phyloP scores from a whole-genome alignment of 805 yeast species.

The Hanseniaspora mollemarum region DNA sequence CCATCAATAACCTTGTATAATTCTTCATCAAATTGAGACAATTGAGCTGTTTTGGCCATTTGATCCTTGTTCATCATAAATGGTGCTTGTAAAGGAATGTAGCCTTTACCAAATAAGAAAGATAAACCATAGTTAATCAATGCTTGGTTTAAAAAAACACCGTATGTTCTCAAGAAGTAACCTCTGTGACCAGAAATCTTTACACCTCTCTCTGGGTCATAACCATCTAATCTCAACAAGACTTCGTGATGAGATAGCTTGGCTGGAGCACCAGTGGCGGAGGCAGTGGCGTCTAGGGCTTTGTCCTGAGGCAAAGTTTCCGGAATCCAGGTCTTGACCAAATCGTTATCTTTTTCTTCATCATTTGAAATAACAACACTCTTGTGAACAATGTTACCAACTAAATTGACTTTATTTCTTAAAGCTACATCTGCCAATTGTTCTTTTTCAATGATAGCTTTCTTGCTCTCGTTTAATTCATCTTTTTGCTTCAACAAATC shows the following conservation, averaged over 20 bases:
- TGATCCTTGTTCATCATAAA: conserved; percentile 99
- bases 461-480: conserved; percentile 56
- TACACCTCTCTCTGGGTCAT: conserved; percentile 98
- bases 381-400: conserved; percentile 91
- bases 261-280: conserved; percentile 69
- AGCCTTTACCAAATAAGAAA: conserved; percentile 67
- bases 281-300: conserved; percentile 51
- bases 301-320: conserved; percentile 37
- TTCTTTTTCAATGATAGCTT: conserved; percentile 53
- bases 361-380: conserved; percentile 76
- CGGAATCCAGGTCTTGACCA: conserved; percentile 82
- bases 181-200: conserved; percentile 98
- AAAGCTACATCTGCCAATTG: conserved; percentile 66
- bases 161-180: conserved; percentile 84
- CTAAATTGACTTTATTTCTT: conserved; percentile 69
- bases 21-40: conserved; percentile 96
- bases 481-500: conserved; percentile 78
- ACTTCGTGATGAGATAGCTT: conserved; percentile 89
- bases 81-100: conserved; percentile 91
- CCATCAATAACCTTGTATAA: conserved; percentile 94
- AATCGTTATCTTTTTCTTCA: conserved; percentile 77
- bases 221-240: conserved; percentile 86
- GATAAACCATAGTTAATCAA: conserved; percentile 88
- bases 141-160: conserved; percentile 97
- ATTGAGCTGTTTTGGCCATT: conserved; percentile 98